phyloP scores from a whole-genome alignment of 805 yeast species.

The Kuraishia capsulata region DNA sequence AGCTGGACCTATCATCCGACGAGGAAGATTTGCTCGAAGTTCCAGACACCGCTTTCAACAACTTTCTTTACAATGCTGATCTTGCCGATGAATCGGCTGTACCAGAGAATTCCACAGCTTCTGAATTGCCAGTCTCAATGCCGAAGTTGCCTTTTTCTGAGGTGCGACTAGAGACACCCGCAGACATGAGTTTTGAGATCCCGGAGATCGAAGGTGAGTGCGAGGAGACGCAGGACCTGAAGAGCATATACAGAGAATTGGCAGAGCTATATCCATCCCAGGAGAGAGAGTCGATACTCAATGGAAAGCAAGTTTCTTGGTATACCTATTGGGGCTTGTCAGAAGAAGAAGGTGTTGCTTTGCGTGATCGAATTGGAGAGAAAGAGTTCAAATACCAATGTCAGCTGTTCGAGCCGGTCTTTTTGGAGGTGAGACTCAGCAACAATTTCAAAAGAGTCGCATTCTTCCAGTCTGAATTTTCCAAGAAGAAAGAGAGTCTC shows the following conservation, averaged over 20 bases:
- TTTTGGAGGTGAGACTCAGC: constrained; percentile 62
- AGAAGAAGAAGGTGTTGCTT: constrained; percentile 30
- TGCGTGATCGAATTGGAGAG: constrained; percentile 14
- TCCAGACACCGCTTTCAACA: not conserved
- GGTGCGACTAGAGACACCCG: too few species aligned
- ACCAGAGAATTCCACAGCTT: too few species aligned
- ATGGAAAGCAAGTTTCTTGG: constrained; percentile 18
- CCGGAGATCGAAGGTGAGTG: too few species aligned
- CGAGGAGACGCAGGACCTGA: too few species aligned
- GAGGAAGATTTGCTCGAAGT: not conserved
- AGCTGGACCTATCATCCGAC: not conserved
- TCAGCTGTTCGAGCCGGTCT: constrained; percentile 64
- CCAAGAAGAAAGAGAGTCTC: constrained; percentile 6
- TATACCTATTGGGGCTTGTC: constrained; percentile 38
- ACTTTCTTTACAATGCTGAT: not conserved
- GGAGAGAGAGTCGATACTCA: not conserved
- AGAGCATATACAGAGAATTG: not conserved
- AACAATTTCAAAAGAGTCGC: constrained; percentile 41
- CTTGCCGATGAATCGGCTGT: not conserved
- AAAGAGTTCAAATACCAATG: constrained; percentile 42
- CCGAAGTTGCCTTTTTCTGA: too few species aligned
- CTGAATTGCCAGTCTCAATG: too few species aligned
- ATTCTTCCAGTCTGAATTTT: constrained; percentile 17
- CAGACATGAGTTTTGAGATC: too few species aligned
- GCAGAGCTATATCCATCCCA: not conserved